These are phyloP conservation scores for Didymella sp. DNA, from an alignment of 2,329 filamentous ascomycete species.

Conservation along the genomic window DNA sequence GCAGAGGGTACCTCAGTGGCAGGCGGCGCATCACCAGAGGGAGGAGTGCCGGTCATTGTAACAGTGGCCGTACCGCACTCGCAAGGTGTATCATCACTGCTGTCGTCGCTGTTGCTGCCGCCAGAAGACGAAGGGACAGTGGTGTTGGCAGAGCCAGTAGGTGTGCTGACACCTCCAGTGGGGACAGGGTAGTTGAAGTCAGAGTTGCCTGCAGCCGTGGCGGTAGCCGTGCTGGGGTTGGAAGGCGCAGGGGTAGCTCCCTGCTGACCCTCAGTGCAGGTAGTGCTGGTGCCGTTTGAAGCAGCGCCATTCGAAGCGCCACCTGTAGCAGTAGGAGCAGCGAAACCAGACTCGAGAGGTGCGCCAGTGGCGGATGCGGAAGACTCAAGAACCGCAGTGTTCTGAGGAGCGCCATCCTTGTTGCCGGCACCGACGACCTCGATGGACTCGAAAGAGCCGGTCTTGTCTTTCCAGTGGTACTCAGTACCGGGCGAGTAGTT, in stretches of 20 bases:
- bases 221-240: constrained; percentile 7
- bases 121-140: constrained; percentile 3
- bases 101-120: constrained; percentile 3
- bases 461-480: constrained; percentile 60
- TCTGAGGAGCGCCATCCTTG: constrained; percentile 41
- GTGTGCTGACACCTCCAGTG: constrained; percentile 17
- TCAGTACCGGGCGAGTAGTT: constrained; percentile 60
- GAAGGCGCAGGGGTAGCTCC: constrained; percentile 12
- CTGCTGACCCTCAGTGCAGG: constrained; percentile 23
- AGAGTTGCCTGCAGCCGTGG: constrained; percentile 16
- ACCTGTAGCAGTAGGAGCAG: constrained; percentile 29
- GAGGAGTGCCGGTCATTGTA: constrained; percentile 39
- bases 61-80: constrained; percentile 39
- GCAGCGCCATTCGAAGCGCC: not conserved
- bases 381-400: constrained; percentile 31
- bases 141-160: constrained; percentile 6
- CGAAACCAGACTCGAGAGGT: constrained; percentile 34
- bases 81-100: constrained; percentile 27
- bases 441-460: constrained; percentile 59
- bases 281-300: constrained; percentile 19
- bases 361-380: constrained; percentile 40
- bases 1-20: constrained; percentile 23
- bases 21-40: constrained; percentile 27
- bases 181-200: constrained; percentile 25
- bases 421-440: constrained; percentile 50